A percentile compares a stretch with the other conserved stretches of the same genome.
Conservation (phyloP, 1,284 basidiomycete genomes). For the Malassezia yamatoensis region DNA sequence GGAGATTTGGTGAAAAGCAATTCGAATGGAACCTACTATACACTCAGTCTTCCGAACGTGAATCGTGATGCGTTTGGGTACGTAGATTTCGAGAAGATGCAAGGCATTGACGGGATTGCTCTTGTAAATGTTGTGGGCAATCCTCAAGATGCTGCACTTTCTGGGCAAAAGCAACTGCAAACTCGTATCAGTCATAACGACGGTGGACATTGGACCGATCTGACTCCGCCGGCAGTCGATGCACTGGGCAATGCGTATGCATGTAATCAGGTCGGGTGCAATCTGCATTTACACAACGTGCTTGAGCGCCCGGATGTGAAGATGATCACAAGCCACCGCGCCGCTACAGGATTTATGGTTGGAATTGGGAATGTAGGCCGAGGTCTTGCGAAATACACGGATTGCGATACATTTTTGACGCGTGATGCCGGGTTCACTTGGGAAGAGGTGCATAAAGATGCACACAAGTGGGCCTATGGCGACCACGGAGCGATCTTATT, state of each 20-base stretch:
- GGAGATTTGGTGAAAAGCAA: slow-evolving; percentile 89
- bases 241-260: slow-evolving; percentile 65
- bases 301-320: slow-evolving; percentile 81
- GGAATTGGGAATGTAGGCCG: slow-evolving; percentile 96
- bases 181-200: slow-evolving; percentile 92
- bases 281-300: slow-evolving; percentile 85
- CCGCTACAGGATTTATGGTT: slow-evolving; percentile 83
- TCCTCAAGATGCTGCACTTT: slow-evolving; percentile 62
- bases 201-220: slow-evolving; percentile 77
- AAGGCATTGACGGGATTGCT: slow-evolving; percentile 87
- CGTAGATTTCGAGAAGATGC: slow-evolving; percentile 97
- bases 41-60: slow-evolving; percentile 71
- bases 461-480: slow-evolving; percentile 94
- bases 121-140: slow-evolving; percentile 83
- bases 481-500: slow-evolving; percentile 89
- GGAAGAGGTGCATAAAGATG: slow-evolving; percentile 97
- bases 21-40: slow-evolving; percentile 94
- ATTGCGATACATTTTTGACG: slow-evolving; percentile 89
- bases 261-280: slow-evolving; percentile 66
- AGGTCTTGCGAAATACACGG: slow-evolving; percentile 65
- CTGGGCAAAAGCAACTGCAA: slow-evolving; percentile 67
- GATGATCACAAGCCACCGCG: slow-evolving; percentile 82
- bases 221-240: slow-evolving; percentile 66
- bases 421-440: slow-evolving; percentile 94
- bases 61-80: slow-evolving; percentile 78